These are phyloP conservation scores for Melampsora americana DNA, from an alignment of 1,284 basidiomycete genomes.

Conservation along the genomic window DNA sequence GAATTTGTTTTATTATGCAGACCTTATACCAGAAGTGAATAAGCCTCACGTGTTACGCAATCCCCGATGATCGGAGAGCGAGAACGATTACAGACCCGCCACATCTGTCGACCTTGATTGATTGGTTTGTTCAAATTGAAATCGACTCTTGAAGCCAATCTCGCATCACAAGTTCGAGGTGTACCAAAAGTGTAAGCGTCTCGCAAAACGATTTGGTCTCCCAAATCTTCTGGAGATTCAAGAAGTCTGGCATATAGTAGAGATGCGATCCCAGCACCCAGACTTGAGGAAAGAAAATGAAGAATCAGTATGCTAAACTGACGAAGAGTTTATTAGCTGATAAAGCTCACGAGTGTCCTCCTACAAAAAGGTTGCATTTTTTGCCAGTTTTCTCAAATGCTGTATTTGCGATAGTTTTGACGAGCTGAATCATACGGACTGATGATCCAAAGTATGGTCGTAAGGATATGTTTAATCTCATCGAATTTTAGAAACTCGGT, in stretches of 20 bases:
- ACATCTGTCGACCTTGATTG: slow-evolving; percentile 14
- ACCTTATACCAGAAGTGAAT: no score
- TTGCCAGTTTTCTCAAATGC: background rate
- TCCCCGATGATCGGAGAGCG: slow-evolving; percentile 17
- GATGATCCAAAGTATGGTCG: background rate
- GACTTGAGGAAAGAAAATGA: background rate
- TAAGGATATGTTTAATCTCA: background rate
- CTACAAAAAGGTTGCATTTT: slow-evolving; percentile 14
- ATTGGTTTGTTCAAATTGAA: slow-evolving; percentile 22
- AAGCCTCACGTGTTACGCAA: slow-evolving; percentile 14
- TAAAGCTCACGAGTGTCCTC: slow-evolving; percentile 29
- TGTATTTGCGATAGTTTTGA: slow-evolving; percentile 11
- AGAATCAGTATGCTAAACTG: background rate
- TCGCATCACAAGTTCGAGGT: slow-evolving; percentile 27
- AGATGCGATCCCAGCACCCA: slow-evolving; percentile 23
- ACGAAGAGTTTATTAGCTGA: background rate
- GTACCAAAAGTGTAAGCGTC: slow-evolving; percentile 29
- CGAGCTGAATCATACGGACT: slow-evolving; percentile 21
- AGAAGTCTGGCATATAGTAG: slow-evolving; percentile 28
- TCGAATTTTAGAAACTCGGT: background rate
- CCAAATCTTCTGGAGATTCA: slow-evolving; percentile 37
- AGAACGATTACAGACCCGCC: slow-evolving; percentile 11
- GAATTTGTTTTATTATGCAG: background rate
- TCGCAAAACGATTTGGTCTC: slow-evolving; percentile 8
- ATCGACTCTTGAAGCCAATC: slow-evolving; percentile 22